phyloP scores from a whole-genome alignment of 2,329 filamentous ascomycete genomes.

The Fusarium guadeloupense region DNA sequence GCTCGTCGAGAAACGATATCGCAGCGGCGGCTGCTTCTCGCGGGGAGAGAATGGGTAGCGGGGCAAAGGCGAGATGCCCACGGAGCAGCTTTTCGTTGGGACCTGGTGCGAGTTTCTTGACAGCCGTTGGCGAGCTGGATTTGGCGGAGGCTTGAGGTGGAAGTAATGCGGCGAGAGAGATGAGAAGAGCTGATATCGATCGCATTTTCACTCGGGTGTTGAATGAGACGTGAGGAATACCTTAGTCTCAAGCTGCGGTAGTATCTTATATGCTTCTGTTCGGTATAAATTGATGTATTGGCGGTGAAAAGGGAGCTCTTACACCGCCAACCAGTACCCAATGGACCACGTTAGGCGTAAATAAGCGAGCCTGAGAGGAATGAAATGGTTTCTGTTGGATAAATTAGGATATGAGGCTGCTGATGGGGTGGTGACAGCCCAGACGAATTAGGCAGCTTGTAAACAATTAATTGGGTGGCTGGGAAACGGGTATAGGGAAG shows the following conservation, averaged over 20 bases:
- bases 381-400: background rate
- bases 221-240: background rate
- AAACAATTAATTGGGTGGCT: slow-evolving; percentile 43
- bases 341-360: slow-evolving; percentile 5
- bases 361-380: background rate
- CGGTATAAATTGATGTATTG: background rate
- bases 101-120: slow-evolving; percentile 77
- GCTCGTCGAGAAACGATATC: slow-evolving; percentile 43
- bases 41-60: slow-evolving; percentile 41
- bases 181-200: slow-evolving; percentile 50
- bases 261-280: background rate
- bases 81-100: slow-evolving; percentile 78
- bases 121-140: slow-evolving; percentile 62
- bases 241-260: background rate
- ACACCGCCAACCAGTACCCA: slow-evolving; percentile 23
- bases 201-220: slow-evolving; percentile 49
- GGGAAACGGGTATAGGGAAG: slow-evolving; percentile 25
- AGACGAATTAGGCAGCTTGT: slow-evolving; percentile 16
- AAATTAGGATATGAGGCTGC: slow-evolving; percentile 7
- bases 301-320: slow-evolving; percentile 21
- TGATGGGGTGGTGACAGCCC: slow-evolving; percentile 34
- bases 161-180: slow-evolving; percentile 58
- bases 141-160: slow-evolving; percentile 50
- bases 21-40: slow-evolving; percentile 46
- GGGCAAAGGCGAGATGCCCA: slow-evolving; percentile 67